Base-by-base conservation (phyloP, 2,329 filamentous ascomycete genomes). In the Colletotrichum sidae region DNA sequence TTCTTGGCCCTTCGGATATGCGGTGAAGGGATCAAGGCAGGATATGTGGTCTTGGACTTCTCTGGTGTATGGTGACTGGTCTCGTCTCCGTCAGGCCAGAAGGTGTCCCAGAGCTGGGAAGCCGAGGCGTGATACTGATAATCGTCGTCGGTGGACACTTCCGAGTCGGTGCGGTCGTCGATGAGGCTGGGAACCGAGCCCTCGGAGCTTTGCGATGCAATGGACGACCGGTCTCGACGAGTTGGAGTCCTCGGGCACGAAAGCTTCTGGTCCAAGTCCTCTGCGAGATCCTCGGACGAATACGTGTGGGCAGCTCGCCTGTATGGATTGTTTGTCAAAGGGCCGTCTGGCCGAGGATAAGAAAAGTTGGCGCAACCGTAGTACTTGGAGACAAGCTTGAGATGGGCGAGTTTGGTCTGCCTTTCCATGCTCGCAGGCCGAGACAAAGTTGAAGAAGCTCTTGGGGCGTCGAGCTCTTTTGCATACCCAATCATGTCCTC, bases 91-190 rank as follows among this genome's bases (percentile, higher is more conserved):
- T 41, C 69, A 9, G 68, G 75, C 83, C 83, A 85, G 70, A 85
- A 87, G 57, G 76, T 82, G 69, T 86, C 81, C 84, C 84, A 87
- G 2, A 85, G 71, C 69, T 83, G 79, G 34, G 78, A 72, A 6
- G 78, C 77, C 38, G 82, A 78, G 17, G 78, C 71, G 60, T 82
- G 80, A 67, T 84, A 82, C 65, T 83, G 80, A 60, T 80, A 79
- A 68, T 86, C 83, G 46, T 85, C 84, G 17, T 87, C 84, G 38
- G 76, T 69, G 6, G 84, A 86, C 15, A 75, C 72, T 55, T 86
- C 84, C 5, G 83, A 86, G 69, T 85, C 83, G 7, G 77, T 77
- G 6, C 79, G 80, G 69, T 86, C 81, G 67, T 86, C 83, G 13
- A 84, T 78, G 71, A 86, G 78, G 35, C 81, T 80, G 1, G 84